A percentile compares a stretch with the other conserved stretches of the same genome.
phyloP scores from a whole-genome alignment of 2,329 filamentous ascomycete species.

The Tolypocladium guangdongense region DNA sequence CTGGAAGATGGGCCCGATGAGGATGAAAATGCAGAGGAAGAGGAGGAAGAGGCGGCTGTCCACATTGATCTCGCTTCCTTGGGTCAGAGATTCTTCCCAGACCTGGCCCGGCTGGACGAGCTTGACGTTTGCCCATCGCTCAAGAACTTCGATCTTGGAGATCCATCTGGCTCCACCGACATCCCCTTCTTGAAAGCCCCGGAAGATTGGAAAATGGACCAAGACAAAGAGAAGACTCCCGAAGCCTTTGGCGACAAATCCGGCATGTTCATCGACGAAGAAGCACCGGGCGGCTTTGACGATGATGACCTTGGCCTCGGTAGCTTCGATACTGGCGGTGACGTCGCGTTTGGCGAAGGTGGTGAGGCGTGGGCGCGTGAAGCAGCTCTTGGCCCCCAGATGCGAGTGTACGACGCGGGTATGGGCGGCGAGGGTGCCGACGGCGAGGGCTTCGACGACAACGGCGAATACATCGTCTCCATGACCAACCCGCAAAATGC shows the following conservation, averaged over 20 bases:
- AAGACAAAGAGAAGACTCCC: constrained; percentile 49
- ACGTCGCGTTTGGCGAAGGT: constrained; percentile 86
- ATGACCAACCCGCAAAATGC: constrained; percentile 55
- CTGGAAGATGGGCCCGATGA: constrained; percentile 34
- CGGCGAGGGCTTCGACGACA: constrained; percentile 33
- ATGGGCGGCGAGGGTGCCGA: constrained; percentile 43
- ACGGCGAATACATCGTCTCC: constrained; percentile 68
- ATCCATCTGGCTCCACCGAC: constrained; percentile 73
- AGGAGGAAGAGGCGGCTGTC: constrained; percentile 40
- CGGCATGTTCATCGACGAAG: constrained; percentile 76
- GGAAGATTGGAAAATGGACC: constrained; percentile 71
- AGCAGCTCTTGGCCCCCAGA: constrained; percentile 75
- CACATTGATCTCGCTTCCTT: constrained; percentile 72
- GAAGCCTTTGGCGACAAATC: constrained; percentile 54
- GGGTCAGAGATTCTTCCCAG: constrained; percentile 74
- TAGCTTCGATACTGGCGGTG: constrained; percentile 57
- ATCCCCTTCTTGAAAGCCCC: constrained; percentile 85
- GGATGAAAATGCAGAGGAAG: constrained; percentile 29
- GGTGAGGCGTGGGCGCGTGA: constrained; percentile 93
- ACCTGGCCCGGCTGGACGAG: constrained; percentile 63
- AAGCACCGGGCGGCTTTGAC: constrained; percentile 67
- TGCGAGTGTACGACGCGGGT: constrained; percentile 62
- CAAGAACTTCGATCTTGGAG: constrained; percentile 85
- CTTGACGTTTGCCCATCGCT: constrained; percentile 92
- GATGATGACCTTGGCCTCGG: constrained; percentile 61